Evolutionary conservation across 2,329 filamentous ascomycete species (phyloP).

Genomic region (Talaromyces albobiverticillius): DNA sequence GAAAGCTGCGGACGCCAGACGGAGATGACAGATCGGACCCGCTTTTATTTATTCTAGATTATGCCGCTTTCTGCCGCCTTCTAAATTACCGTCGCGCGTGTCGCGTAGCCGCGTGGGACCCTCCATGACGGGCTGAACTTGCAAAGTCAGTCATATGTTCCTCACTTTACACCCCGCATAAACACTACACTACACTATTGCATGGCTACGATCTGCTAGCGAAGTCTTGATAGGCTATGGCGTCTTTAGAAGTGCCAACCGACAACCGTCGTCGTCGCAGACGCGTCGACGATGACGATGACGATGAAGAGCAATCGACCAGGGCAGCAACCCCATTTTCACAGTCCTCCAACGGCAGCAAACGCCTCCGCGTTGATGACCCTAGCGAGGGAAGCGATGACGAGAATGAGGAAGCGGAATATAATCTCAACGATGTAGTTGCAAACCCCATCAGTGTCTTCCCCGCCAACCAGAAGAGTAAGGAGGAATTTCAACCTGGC

Average conservation of each 20-base stretch:
- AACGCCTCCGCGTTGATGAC: slow-evolving; percentile 30
- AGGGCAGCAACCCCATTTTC: slow-evolving; percentile 22
- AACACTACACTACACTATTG: background rate
- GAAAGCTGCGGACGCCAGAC: slow-evolving; percentile 6
- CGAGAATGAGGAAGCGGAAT: slow-evolving; percentile 15
- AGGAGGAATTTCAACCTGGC: slow-evolving; percentile 54
- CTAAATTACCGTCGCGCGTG: slow-evolving; percentile 1
- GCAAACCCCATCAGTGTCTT: background rate
- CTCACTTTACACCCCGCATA: background rate
- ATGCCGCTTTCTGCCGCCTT: slow-evolving; percentile 15
- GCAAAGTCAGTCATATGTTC: background rate
- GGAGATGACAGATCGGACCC: background rate
- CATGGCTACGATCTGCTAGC: background rate
- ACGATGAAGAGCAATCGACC: slow-evolving; percentile 21
- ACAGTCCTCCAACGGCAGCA: slow-evolving; percentile 27
- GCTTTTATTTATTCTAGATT: slow-evolving; percentile 16
- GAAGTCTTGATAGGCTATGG: background rate
- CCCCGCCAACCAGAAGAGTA: slow-evolving; percentile 4
- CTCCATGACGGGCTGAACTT: too few species aligned
- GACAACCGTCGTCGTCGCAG: slow-evolving; percentile 28
- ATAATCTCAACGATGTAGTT: slow-evolving; percentile 9
- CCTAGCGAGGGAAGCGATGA: slow-evolving; percentile 21
- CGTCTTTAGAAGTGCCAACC: slow-evolving; percentile 5
- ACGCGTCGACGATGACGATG: slow-evolving; percentile 23
- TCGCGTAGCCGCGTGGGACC: slow-evolving; percentile 11